Conservation (phyloP, 805 yeast genomes). For the Wickerhamomyces pijperi region DNA sequence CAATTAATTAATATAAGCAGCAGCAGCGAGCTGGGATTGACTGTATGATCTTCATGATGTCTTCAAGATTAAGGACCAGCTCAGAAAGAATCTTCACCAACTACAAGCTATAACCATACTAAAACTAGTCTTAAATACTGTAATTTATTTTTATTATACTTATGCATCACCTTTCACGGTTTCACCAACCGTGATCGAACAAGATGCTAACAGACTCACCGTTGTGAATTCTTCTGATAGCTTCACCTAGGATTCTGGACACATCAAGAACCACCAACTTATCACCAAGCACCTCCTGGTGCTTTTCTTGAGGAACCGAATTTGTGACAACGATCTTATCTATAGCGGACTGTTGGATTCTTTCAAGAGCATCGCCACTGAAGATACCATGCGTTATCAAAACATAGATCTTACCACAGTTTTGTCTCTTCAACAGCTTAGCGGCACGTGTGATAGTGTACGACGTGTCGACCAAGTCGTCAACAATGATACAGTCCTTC, state of each 20-base stretch:
- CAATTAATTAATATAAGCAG: too few species aligned
- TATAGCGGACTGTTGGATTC: slow-evolving; percentile 56
- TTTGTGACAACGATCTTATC: slow-evolving; percentile 85
- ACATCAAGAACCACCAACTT: slow-evolving; percentile 79
- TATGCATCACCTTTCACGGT: too few species aligned
- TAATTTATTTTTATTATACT: too few species aligned
- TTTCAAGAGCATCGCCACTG: slow-evolving; percentile 78
- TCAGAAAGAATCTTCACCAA: too few species aligned
- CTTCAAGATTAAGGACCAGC: too few species aligned
- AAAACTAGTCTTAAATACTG: too few species aligned
- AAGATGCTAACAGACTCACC: slow-evolving; percentile 94
- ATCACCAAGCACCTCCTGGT: slow-evolving; percentile 40
- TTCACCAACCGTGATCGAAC: slow-evolving; percentile 62
- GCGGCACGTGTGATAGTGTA: slow-evolving; percentile 91
- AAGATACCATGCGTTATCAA: slow-evolving; percentile 88
- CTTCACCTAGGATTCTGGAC: slow-evolving; percentile 82
- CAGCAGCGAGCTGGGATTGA: too few species aligned
- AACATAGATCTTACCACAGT: slow-evolving; percentile 80
- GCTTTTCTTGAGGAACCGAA: slow-evolving; percentile 74
- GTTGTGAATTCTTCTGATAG: slow-evolving; percentile 90
- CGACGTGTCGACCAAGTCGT: slow-evolving; percentile 90
- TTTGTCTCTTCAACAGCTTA: slow-evolving; percentile 81
- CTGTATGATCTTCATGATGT: too few species aligned
- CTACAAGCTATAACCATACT: too few species aligned
- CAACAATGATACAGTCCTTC: slow-evolving; percentile 80